These are phyloP conservation scores for Raddia guianensis DNA, from an alignment of 176 grass and related monocot species.

Conservation along the genomic window DNA sequence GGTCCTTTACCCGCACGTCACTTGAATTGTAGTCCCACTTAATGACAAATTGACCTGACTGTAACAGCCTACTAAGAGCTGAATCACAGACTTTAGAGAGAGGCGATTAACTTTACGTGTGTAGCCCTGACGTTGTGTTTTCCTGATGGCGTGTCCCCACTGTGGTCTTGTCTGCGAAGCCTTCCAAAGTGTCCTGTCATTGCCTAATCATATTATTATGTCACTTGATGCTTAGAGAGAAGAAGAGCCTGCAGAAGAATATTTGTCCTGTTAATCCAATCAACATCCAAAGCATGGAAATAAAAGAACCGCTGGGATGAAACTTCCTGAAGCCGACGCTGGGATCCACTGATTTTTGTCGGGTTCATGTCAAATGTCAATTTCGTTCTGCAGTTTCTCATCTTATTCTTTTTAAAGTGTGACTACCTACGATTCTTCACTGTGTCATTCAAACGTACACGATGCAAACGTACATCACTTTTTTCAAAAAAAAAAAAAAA, in stretches of 20 bases:
- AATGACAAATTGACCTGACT: constrained; percentile 5
- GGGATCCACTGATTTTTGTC: too few species aligned
- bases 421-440: too few species aligned
- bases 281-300: background rate
- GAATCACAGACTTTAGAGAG: too few species aligned
- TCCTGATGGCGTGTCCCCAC: background rate
- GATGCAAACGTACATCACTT: too few species aligned
- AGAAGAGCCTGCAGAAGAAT: background rate
- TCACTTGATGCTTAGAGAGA: background rate
- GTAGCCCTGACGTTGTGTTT: background rate
- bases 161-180: background rate
- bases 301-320: too few species aligned
- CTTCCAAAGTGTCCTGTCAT: background rate
- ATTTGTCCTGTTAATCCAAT: background rate
- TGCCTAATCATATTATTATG: too few species aligned
- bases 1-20: background rate
- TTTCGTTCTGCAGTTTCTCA: too few species aligned
- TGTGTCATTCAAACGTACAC: too few species aligned
- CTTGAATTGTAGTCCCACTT: background rate
- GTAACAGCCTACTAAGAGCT: background rate
- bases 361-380: too few species aligned
- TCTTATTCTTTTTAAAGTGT: too few species aligned
- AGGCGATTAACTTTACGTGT: background rate
- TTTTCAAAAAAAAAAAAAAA: too few species aligned
- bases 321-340: too few species aligned